Base-by-base conservation (phyloP, 192 early-diverging fungal genomes). In the Coemansia sp. region DNA sequence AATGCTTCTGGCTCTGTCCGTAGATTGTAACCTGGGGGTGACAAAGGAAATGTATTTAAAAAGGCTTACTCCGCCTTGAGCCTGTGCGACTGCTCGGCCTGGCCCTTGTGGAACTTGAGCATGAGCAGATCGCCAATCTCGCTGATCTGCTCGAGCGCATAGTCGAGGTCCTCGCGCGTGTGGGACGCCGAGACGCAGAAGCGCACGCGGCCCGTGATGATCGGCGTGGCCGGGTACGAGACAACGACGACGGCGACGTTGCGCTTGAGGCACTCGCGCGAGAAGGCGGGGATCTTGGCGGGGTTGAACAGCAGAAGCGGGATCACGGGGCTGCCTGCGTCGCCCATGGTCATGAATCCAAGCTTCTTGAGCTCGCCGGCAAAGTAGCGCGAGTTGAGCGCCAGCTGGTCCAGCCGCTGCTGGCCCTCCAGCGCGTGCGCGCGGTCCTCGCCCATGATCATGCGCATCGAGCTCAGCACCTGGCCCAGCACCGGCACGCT, bases 201-300 rank as follows among this genome's bases (percentile, higher is more conserved):
- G 44, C 96, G 81, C 35, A 96, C 95, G 47, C 96, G 85, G 4
- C 88, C 89, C 1, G 91, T 91, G 58, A 99, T 92, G 54, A 97
- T 95, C 16, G 97, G 94, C 4, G 97, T 99, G 12, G 95, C 97
- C 3, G 95, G 97, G 73, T 95, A 95, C 38, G 92, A 94, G 4
- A 99, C 97, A 1, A 99, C 97, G 21, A 96, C 94, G 12, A 97
- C 92, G 22, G 94, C 93, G 55, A 99, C 88, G 53, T 90, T 90
- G 44, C 95, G 85, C 60, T 87, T 83, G 32, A 97, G 84, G 57
- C 88, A 85, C 73, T 95, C 94, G 35, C 95, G 86, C 38, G 93
- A 95, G 67, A 99, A 99, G 21, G 95, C 97, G 28, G 91, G 86
- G 66, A 98, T 95, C 81, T 97, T 98, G 56, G 92, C 91, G 4